Base-by-base conservation (phyloP, 805 yeast species). In the Cephaloascus albidus region DNA sequence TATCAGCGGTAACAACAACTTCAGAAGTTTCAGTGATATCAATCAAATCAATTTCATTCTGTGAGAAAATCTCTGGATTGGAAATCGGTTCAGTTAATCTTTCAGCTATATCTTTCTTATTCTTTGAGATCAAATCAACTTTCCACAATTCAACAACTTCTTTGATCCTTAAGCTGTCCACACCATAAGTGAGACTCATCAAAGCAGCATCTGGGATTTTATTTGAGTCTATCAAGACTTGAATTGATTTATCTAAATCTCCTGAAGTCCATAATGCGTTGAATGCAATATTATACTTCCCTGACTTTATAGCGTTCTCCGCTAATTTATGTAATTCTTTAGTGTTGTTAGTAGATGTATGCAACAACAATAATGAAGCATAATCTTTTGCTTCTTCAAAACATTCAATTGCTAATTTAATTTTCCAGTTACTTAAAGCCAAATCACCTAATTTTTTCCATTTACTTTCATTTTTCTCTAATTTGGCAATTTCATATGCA, bases 371-470 rank as follows among this genome's bases (percentile, higher is more conserved):
- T 51, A 93, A 68, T 3, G 96, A 83, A 43, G 89, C 82, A 44
- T 80, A 68, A 58, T 90, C 98, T 37, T 76, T 69, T 17, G 96
- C 94, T 41, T 78, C 72, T 54, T 79, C 72, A 60, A 79, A 90
- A 38, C 94, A 76, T 49, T 81, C 78, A 45, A 78, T 80, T 3
- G 98, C 97, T 46, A 86, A 67, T 48, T 75, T 75, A 45, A 87
- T 71, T 48, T 89, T 78, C 85, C 95, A 93, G 44, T 74, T 74
- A 16, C 71, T 58, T 49, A 93, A 69, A 10, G 96, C 84, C 43
- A 80, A 70, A 64, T 93, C 97, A 48, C 97, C 99, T 36, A 93
- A 72, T 43, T 80, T 72, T 60, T 85, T 85, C 97, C 97, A 93
- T 61, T 86, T 89, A 45, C 79, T 73, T 39, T 80, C 81, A 38